Conservation (phyloP, 805 yeast species). For the Hemisphaericaspora nanyangensis region DNA sequence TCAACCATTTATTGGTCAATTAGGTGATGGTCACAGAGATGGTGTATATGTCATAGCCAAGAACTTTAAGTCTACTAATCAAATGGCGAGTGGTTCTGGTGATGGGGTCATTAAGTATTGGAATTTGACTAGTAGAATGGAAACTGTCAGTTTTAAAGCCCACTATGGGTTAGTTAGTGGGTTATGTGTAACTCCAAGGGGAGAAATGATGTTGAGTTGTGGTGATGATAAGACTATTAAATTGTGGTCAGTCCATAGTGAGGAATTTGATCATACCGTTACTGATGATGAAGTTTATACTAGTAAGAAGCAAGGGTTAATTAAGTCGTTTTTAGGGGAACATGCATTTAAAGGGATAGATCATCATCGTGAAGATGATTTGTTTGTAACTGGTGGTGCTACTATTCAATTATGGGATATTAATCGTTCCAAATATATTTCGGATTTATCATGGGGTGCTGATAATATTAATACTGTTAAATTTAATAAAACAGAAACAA, state of each 20-base stretch:
- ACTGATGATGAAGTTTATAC: slow-evolving; percentile 26
- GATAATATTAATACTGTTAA: slow-evolving; percentile 80
- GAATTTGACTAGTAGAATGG: slow-evolving; percentile 80
- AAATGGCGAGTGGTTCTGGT: slow-evolving; percentile 88
- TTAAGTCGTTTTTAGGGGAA: slow-evolving; percentile 79
- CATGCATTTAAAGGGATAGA: slow-evolving; percentile 83
- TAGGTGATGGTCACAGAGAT: slow-evolving; percentile 93
- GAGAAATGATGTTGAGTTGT: slow-evolving; percentile 66
- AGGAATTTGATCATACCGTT: slow-evolving; percentile 42
- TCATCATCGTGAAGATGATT: slow-evolving; percentile 69
- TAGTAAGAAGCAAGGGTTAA: slow-evolving; percentile 46
- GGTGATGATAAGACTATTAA: slow-evolving; percentile 89
- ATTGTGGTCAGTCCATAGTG: slow-evolving; percentile 73
- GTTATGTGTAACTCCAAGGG: slow-evolving; percentile 59
- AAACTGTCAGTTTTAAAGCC: slow-evolving; percentile 73
- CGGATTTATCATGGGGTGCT: slow-evolving; percentile 92
- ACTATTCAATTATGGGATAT: slow-evolving; percentile 90
- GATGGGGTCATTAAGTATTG: slow-evolving; percentile 95
- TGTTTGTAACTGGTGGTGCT: slow-evolving; percentile 92
- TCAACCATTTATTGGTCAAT: slow-evolving; percentile 91
- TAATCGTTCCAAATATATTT: slow-evolving; percentile 62
- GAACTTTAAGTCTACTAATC: slow-evolving; percentile 63
- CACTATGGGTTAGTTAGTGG: slow-evolving; percentile 92
- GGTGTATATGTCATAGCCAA: slow-evolving; percentile 88
- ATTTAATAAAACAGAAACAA: slow-evolving; percentile 88